Conservation (phyloP, 345 rosid genomes). For the Anacardium occidentale region DNA sequence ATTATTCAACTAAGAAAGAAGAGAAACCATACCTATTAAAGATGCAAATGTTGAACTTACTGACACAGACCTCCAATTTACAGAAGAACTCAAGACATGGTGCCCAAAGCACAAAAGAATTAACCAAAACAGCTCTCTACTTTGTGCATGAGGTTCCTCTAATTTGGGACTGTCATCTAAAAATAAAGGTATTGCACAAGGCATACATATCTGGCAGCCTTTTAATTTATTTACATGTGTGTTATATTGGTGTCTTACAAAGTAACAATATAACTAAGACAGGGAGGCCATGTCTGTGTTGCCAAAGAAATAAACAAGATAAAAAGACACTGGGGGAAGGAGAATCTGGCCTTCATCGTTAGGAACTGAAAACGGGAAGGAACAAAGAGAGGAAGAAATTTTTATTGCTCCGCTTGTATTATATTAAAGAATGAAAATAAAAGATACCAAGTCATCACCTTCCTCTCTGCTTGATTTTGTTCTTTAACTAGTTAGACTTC, state of each 20-base stretch:
- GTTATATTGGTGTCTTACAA: not conserved
- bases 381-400: conserved; percentile 15
- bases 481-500: conserved; percentile 52
- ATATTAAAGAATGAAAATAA: not conserved
- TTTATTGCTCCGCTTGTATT: conserved; percentile 10
- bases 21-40: no score
- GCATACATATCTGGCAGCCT: not conserved
- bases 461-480: conserved; percentile 5
- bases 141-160: no score
- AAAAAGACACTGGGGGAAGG: not conserved
- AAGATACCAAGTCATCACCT: conserved; percentile 14
- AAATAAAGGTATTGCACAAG: not conserved
- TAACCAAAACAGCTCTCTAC: no score
- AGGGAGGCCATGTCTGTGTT: not conserved
- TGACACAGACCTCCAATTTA: no score
- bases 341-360: conserved; percentile 7
- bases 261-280: not conserved
- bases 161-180: not conserved
- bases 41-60: no score
- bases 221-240: not conserved
- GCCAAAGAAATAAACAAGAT: no score
- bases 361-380: not conserved
- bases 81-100: no score
- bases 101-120: not conserved
- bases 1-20: no score